Conservation (phyloP, 352 stramenopile species). For the Saprolegnia diclina region DNA sequence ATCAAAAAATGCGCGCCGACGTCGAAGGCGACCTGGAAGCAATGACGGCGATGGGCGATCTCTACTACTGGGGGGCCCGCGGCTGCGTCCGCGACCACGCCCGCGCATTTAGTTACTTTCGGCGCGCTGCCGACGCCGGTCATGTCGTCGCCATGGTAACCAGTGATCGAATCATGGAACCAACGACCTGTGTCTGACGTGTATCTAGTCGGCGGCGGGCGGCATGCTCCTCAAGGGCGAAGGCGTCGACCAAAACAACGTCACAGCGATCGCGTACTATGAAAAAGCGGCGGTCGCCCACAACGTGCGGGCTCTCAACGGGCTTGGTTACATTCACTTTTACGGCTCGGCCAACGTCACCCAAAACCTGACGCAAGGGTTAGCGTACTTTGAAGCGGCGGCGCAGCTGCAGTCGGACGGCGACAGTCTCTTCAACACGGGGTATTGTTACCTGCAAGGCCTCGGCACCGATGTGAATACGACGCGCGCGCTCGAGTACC, state of each 20-base stretch:
- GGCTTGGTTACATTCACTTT: constrained; percentile 87
- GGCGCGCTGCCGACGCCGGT: constrained; percentile 50
- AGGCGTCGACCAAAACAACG: constrained; percentile 61
- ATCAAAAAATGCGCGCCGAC: constrained; percentile 72
- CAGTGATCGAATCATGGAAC: background rate
- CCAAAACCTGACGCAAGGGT: constrained; percentile 71
- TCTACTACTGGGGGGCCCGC: constrained; percentile 86
- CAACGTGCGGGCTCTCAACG: constrained; percentile 79
- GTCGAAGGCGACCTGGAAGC: constrained; percentile 64
- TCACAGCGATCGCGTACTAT: constrained; percentile 69
- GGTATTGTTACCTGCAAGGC: constrained; percentile 66
- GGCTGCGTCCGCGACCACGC: constrained; percentile 65
- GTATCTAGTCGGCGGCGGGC: constrained; percentile 59
- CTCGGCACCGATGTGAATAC: constrained; percentile 53
- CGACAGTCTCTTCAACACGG: constrained; percentile 88
- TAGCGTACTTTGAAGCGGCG: constrained; percentile 79
- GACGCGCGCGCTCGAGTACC: constrained; percentile 53
- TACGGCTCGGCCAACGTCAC: constrained; percentile 55
- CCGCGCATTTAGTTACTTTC: constrained; percentile 69
- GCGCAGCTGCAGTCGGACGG: constrained; percentile 68
- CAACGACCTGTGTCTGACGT: background rate
- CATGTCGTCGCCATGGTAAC: constrained; percentile 34
- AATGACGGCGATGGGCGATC: constrained; percentile 79
- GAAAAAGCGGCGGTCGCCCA: constrained; percentile 58
- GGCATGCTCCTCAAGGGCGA: constrained; percentile 87